phyloP scores from a whole-genome alignment of 129 eudicot species.

The Solidago caesia region DNA sequence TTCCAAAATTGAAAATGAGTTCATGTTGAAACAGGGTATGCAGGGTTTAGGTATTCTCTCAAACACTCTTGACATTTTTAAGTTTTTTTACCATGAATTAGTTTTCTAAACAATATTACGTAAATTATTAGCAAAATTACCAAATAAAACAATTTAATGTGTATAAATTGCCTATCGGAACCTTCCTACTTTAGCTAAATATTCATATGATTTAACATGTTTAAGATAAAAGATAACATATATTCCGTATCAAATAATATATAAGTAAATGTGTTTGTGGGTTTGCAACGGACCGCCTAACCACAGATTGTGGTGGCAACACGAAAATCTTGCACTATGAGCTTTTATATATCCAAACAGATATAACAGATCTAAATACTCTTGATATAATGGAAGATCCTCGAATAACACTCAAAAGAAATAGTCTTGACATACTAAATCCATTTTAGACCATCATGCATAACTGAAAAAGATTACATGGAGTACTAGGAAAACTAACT shows the following conservation, averaged over 20 bases:
- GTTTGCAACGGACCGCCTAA: background rate
- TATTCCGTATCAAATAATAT: background rate
- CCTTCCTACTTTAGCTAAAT: background rate
- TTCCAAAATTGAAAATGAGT: background rate
- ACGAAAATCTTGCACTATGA: background rate
- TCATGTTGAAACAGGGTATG: background rate
- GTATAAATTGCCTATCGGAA: background rate
- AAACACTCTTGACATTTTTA: background rate
- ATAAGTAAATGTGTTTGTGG: background rate
- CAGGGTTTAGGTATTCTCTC: background rate
- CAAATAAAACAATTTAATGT: background rate
- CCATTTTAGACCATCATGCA: slow-evolving; percentile 2
- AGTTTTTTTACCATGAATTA: no score
- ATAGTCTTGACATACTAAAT: slow-evolving; percentile 8
- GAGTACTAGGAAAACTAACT: slow-evolving; percentile 4
- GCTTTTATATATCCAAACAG: slow-evolving; percentile 3
- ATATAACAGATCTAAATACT: background rate
- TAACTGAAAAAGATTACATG: background rate
- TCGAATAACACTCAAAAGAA: background rate
- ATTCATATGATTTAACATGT: background rate
- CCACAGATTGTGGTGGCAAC: background rate
- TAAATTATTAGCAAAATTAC: background rate
- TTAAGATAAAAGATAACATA: background rate
- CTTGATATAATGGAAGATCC: background rate
- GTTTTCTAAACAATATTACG: background rate